Percentiles rank a stretch among this genome's conserved stretches.
phyloP scores from a whole-genome alignment of 176 grass and related monocot species.

The Guadua angustifolia region DNA sequence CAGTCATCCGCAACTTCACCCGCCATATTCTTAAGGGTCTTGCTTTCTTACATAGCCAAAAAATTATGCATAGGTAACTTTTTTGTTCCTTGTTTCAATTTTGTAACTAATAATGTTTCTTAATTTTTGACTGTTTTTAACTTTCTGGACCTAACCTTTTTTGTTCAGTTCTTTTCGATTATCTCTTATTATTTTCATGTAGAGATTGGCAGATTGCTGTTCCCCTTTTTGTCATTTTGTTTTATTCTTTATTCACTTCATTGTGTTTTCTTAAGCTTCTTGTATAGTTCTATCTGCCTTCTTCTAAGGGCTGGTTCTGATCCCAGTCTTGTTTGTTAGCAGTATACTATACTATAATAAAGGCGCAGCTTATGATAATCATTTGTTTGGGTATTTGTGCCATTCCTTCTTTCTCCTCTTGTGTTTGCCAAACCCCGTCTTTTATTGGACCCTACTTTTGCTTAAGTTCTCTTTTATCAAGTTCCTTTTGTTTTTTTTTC shows the following conservation, averaged over 20 bases:
- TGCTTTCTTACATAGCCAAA: constrained; percentile 91
- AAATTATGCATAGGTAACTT: constrained; percentile 66
- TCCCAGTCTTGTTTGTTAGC: neutral
- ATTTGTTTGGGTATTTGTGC: neutral
- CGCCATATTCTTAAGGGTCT: constrained; percentile 94
- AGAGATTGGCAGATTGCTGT: constrained; percentile 6
- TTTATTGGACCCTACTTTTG: constrained; percentile 5
- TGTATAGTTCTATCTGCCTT: neutral
- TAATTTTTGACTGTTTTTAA: constrained; percentile 9
- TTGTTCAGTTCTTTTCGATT: constrained; percentile 12
- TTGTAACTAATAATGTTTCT: constrained; percentile 11
- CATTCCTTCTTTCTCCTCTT: constrained; percentile 3
- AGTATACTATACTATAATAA: neutral
- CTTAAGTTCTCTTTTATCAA: neutral
- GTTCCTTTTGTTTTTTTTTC: constrained; percentile 17
- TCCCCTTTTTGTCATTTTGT: neutral
- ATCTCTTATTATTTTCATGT: constrained; percentile 11
- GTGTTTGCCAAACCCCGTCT: neutral
- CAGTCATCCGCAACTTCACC: constrained; percentile 91
- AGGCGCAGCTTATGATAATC: neutral
- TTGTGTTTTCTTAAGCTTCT: constrained; percentile 37
- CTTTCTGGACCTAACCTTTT: constrained; percentile 4
- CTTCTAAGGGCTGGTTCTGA: constrained; percentile 34
- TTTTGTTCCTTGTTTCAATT: constrained; percentile 26
- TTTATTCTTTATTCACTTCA: constrained; percentile 26